These are phyloP conservation scores for Lentinula boryana DNA, from an alignment of 768 basidiomycete species.

Conservation along the genomic window DNA sequence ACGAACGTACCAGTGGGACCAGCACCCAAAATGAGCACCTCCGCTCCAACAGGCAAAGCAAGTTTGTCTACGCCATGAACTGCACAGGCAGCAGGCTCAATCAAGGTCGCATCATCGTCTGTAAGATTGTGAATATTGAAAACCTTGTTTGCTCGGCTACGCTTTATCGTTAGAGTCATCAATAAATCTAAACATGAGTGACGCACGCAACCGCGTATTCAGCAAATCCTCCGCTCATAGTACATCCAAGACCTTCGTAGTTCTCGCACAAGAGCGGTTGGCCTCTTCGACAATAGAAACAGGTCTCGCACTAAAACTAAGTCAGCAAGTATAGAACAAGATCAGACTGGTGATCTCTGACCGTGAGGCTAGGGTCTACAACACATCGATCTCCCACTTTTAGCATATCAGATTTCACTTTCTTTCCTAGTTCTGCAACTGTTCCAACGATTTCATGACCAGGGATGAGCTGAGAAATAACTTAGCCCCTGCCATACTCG, in stretches of 20 bases:
- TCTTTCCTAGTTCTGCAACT: constrained; percentile 56
- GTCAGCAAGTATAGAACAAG: neutral
- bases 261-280: constrained; percentile 64
- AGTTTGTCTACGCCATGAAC: constrained; percentile 78
- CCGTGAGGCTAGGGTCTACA: constrained; percentile 51
- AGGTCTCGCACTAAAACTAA: constrained; percentile 42
- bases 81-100: constrained; percentile 76
- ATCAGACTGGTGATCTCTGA: constrained; percentile 16
- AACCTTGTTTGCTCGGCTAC: constrained; percentile 56
- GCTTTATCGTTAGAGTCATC: neutral
- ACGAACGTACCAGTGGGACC: constrained; percentile 54
- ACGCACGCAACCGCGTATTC: constrained; percentile 66
- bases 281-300: constrained; percentile 74
- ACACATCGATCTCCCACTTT: constrained; percentile 51
- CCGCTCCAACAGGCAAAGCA: constrained; percentile 58
- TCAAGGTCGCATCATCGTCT: constrained; percentile 70
- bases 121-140: constrained; percentile 73
- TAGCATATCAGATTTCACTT: constrained; percentile 44
- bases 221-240: constrained; percentile 63
- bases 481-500: neutral
- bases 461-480: constrained; percentile 45
- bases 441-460: constrained; percentile 73
- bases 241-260: constrained; percentile 61
- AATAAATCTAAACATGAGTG: neutral
- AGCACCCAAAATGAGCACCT: constrained; percentile 70